Evolutionary conservation across 805 yeast species (phyloP).

Genomic region (Ogataea nitratoaversa): DNA sequence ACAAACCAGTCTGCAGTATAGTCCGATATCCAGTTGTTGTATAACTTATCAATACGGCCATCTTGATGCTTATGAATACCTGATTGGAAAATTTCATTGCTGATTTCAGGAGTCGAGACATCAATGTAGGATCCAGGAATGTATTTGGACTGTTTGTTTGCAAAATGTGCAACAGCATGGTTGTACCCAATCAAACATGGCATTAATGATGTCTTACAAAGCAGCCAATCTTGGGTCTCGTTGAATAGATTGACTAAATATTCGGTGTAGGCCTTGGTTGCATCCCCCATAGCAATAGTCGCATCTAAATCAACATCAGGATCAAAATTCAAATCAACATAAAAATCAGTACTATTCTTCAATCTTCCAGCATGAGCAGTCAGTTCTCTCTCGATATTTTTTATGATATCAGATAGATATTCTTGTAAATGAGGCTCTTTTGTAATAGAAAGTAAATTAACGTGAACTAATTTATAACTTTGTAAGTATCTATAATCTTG

Average conservation of each 20-base stretch:
- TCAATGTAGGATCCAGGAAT: slow-evolving; percentile 7
- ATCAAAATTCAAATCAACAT: slow-evolving; percentile 29
- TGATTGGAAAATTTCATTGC: not conserved
- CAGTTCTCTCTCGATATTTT: slow-evolving; percentile 52
- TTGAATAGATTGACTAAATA: slow-evolving; percentile 53
- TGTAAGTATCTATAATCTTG: slow-evolving; percentile 69
- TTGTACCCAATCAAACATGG: slow-evolving; percentile 77
- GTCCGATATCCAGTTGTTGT: slow-evolving; percentile 55
- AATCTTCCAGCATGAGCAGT: slow-evolving; percentile 51
- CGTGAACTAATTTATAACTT: slow-evolving; percentile 66
- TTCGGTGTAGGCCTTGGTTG: slow-evolving; percentile 58
- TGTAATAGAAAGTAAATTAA: slow-evolving; percentile 59
- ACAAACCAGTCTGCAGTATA: slow-evolving; percentile 57
- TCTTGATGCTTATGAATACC: slow-evolving; percentile 12
- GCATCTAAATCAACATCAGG: slow-evolving; percentile 34
- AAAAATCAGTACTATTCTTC: slow-evolving; percentile 22
- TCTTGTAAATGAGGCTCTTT: slow-evolving; percentile 43
- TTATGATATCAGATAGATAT: slow-evolving; percentile 47
- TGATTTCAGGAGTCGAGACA: not conserved
- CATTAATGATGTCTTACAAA: slow-evolving; percentile 61
- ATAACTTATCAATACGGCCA: slow-evolving; percentile 29
- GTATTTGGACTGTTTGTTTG: slow-evolving; percentile 6
- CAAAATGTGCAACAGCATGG: slow-evolving; percentile 36
- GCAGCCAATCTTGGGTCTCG: slow-evolving; percentile 54
- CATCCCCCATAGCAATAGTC: slow-evolving; percentile 46